Evolutionary conservation across 73 alveolate genomes (phyloP), one percentile per base, ranked within the genome.

Genomic region (Breviolum minutum): DNA sequence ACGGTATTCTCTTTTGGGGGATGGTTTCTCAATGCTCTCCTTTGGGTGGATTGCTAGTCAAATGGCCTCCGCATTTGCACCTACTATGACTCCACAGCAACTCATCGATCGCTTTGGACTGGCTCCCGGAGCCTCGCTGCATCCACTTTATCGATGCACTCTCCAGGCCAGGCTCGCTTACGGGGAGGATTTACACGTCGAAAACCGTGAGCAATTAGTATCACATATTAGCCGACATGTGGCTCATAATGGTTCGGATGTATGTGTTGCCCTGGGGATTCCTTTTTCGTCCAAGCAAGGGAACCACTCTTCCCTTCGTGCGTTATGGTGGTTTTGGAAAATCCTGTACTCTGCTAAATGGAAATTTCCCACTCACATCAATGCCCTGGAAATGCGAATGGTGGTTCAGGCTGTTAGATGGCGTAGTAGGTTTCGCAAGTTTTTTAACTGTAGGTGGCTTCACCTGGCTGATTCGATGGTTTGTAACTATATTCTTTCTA

Each of bases 401-500:
- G n/a, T 83, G 16, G n/a, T 61, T 7, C 71, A 83, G 8, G 22
- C 76, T 17, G 27, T 83, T 54, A 9, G 9, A 17, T 83, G 93
- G 93, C 19, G 71, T 19, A 11, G 10, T 32, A n/a, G 82, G 32
- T 8, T 19, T 32, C 82, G 32, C 26, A 11, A 32, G 48, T 24
- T 48, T 17, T 27, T 63, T 1, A 54, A 54, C 22, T 0, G 10
- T 3, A 63, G 95, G 7, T 27, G 74, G 63, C 29, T 86, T 0
- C 95, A 86, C 66, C 40, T 86, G 29, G n/a, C 77, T 3, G 95
- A 86, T 30, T 12, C 48, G n/a, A 30, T 63, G 68, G 95, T 86
- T 11, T 10, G 48, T n/a, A 63, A 54, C 32, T 63, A 68, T 40
- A 64, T 86, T 6, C 63, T 71, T 0, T 19, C 62, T 32, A 88